phyloP scores from a whole-genome alignment of 2,329 filamentous ascomycete species.

The Cordyceps tenuipes region DNA sequence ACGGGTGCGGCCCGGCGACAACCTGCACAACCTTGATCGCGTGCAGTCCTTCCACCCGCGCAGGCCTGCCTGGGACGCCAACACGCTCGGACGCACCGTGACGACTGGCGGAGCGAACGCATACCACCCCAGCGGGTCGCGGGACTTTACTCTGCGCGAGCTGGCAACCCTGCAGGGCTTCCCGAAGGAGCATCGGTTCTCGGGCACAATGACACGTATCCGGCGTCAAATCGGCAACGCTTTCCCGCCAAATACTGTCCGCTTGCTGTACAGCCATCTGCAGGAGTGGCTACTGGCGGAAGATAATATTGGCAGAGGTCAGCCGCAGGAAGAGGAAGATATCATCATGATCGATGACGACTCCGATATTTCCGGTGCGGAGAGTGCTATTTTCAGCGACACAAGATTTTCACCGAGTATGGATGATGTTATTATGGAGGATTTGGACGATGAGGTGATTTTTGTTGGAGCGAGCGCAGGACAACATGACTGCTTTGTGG shows the following conservation, averaged over 20 bases:
- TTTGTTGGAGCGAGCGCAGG: constrained; percentile 1
- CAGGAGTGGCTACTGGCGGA: constrained; percentile 35
- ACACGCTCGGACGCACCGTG: constrained; percentile 48
- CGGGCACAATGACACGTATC: constrained; percentile 29
- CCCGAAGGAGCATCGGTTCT: constrained; percentile 51
- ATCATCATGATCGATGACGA: constrained; percentile 20
- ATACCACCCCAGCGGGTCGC: constrained; percentile 55
- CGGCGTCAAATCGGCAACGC: constrained; percentile 71
- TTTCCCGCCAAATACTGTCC: constrained; percentile 55
- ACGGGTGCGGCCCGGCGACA: constrained; percentile 27
- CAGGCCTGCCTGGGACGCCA: constrained; percentile 34
- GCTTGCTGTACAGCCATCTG: constrained; percentile 41
- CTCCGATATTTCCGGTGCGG: constrained; percentile 13
- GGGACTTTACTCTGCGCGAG: constrained; percentile 60
- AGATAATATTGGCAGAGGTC: constrained; percentile 24
- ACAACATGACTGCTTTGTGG: not conserved
- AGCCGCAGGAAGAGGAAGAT: constrained; percentile 14
- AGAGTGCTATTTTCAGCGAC: constrained; percentile 7
- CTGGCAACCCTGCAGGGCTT: constrained; percentile 64
- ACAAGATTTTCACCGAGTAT: constrained; percentile 17
- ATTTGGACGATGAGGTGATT: constrained; percentile 4
- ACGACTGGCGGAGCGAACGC: constrained; percentile 56
- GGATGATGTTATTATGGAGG: constrained; percentile 17
- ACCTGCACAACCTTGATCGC: constrained; percentile 31
- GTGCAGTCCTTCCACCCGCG: constrained; percentile 22